Base-by-base conservation (phyloP, 2,329 filamentous ascomycete genomes). In the Talaromyces rugulosus region DNA sequence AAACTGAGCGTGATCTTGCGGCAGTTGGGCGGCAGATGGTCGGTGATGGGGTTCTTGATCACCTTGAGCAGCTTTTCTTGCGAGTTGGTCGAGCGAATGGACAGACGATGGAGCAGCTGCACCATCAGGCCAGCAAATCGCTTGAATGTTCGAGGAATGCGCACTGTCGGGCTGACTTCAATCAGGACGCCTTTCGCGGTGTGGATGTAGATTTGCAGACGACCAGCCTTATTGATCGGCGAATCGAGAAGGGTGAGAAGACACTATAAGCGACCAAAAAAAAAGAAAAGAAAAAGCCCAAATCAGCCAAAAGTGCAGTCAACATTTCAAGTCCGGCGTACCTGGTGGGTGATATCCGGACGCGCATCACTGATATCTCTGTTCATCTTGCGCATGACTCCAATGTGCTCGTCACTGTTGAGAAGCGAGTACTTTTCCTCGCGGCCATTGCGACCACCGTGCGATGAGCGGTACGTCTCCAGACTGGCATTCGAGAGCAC, bases 381-480 rank as follows among this genome's bases (percentile, higher is more conserved):
- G 76, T 96, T 96, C 94, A 98, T 98, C 83, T 98, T 99, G 72
- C 95, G 89, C 92, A 99, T 96, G 67, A 98, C 90, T 65, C 95
- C 95, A 69, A 99, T 99, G 76, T 99, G 95, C 79, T 99, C 95
- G 74, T 99, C 95, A 78, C 93, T 97, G 83, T 99, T 99, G 72
- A 99, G 87, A 58, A 99, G 83, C 64, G 94, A 96, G 79, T 96
- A 99, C 78, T 98, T 98, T 75, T 97, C 94, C 71, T 97, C 93
- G 58, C 90, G 87, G 34, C 73, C 81, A 75, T 87, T 78, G 73
- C 83, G 76, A 18, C 88, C 85, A 64, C 88, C 88, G 68, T 92
- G 88, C 23, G 91, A 90, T 1, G 95, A 91, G 75, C 96, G 96
- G 84, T 97, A 98, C 0, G 95, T 99, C 79, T 99, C 95, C 68